phyloP scores from a whole-genome alignment of 768 basidiomycete species.

The Phlebiopsis gigantea region DNA sequence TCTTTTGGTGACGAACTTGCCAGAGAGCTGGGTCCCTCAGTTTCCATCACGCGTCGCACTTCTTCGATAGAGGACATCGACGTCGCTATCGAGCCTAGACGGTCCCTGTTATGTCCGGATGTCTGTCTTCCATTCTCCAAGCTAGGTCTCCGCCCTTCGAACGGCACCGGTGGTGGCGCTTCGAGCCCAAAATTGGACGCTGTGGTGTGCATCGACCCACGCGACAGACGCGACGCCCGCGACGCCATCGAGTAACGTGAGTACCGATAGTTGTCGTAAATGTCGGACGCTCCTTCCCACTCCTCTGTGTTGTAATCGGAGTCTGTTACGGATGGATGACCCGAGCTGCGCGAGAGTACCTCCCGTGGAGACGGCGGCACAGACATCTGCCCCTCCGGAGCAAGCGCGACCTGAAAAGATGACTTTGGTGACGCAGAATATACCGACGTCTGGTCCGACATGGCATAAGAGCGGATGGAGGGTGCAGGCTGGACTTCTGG shows the following conservation, averaged over 20 bases:
- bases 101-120: not conserved
- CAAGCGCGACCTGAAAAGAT: constrained; percentile 4
- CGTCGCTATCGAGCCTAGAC: not conserved
- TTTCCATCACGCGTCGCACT: not conserved
- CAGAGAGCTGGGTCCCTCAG: not conserved
- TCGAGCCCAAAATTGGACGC: constrained; percentile 14
- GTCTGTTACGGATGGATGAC: constrained; percentile 14
- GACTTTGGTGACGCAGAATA: constrained; percentile 8
- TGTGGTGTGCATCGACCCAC: constrained; percentile 27
- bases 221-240: constrained; percentile 33
- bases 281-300: constrained; percentile 68
- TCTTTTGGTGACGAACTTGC: not conserved
- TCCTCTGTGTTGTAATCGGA: constrained; percentile 32
- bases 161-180: constrained; percentile 26
- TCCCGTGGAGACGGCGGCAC: constrained; percentile 3
- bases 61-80: constrained; percentile 8
- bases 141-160: constrained; percentile 19
- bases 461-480: not conserved
- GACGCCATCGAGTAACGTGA: constrained; percentile 53
- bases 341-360: constrained; percentile 7
- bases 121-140: constrained; percentile 12
- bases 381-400: not conserved
- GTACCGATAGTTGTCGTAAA: constrained; percentile 79
- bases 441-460: not conserved
- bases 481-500: not conserved